Conservation (phyloP, 352 stramenopile genomes). For the Phytophthora megakarya region DNA sequence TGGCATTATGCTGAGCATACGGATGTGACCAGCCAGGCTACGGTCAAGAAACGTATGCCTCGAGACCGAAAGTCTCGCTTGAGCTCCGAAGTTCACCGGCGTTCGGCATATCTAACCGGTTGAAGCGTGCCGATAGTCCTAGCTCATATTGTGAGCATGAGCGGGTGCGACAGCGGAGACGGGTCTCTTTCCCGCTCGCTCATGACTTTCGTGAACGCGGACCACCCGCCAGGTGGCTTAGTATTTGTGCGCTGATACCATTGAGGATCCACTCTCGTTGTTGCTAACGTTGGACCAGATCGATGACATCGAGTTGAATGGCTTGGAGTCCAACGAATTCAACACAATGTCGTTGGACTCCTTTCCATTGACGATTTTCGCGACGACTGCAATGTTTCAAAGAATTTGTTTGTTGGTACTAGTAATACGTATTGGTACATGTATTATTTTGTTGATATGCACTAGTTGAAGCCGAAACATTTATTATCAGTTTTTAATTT, state of each 20-base stretch:
- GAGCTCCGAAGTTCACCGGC: too few relatives aligned
- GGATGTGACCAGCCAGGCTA: conserved; percentile 16
- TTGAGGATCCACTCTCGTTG: conserved; percentile 4
- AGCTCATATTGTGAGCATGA: neutral
- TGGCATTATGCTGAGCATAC: conserved; percentile 27
- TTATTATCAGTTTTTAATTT: too few relatives aligned
- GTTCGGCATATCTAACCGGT: neutral
- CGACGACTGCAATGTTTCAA: neutral
- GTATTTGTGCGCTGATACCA: neutral
- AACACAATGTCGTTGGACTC: too few relatives aligned
- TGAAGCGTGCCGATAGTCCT: neutral
- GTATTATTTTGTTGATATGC: too few relatives aligned
- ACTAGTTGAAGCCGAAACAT: too few relatives aligned
- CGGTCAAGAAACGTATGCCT: neutral
- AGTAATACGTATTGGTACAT: too few relatives aligned
- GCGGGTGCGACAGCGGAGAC: neutral
- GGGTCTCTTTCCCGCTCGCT: neutral
- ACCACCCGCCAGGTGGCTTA: conserved; percentile 7
- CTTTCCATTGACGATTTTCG: conserved; percentile 10
- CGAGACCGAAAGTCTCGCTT: neutral
- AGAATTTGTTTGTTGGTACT: too few relatives aligned
- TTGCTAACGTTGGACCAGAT: conserved; percentile 22
- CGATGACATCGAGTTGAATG: neutral
- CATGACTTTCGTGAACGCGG: conserved; percentile 9
- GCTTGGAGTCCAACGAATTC: neutral